Evolutionary conservation across 257 asterid genomes (phyloP).

Genomic region (Paraleonurus japonicus): DNA sequence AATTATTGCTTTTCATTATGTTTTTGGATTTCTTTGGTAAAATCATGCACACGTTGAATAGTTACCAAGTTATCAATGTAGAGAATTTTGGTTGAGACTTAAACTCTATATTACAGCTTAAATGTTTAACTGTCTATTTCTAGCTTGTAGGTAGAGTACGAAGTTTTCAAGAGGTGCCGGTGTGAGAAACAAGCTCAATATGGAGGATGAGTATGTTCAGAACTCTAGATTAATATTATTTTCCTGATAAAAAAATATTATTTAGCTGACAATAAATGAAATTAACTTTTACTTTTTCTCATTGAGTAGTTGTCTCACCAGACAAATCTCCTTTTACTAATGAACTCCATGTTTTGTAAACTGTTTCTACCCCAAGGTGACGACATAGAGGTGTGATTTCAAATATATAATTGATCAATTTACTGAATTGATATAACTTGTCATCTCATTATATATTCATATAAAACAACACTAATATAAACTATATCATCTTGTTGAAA

Average conservation of each 20-base stretch:
- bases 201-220: slow-evolving; percentile 74
- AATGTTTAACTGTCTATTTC: slow-evolving; percentile 28
- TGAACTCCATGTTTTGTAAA: slow-evolving; percentile 14
- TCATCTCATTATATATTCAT: not conserved
- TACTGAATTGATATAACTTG: not conserved
- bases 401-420: not conserved
- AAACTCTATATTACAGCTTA: slow-evolving; percentile 18
- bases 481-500: slow-evolving; percentile 12
- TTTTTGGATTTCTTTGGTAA: slow-evolving; percentile 4
- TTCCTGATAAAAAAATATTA: no score
- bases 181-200: slow-evolving; percentile 66
- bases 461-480: not conserved
- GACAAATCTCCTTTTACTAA: not conserved
- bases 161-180: slow-evolving; percentile 68
- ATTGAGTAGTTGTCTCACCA: slow-evolving; percentile 1
- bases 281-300: not conserved
- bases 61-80: slow-evolving; percentile 2
- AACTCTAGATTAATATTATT: slow-evolving; percentile 21
- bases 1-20: not conserved
- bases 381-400: not conserved
- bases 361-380: slow-evolving; percentile 8
- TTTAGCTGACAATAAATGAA: not conserved
- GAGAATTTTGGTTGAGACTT: slow-evolving; percentile 1
- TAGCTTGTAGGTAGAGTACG: slow-evolving; percentile 66
- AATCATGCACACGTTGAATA: not conserved